Percentiles rank a stretch among this genome's conserved stretches.
Evolutionary conservation across 2,329 filamentous ascomycete genomes (phyloP).

Genomic region (Arthrobotrys sinensis): DNA sequence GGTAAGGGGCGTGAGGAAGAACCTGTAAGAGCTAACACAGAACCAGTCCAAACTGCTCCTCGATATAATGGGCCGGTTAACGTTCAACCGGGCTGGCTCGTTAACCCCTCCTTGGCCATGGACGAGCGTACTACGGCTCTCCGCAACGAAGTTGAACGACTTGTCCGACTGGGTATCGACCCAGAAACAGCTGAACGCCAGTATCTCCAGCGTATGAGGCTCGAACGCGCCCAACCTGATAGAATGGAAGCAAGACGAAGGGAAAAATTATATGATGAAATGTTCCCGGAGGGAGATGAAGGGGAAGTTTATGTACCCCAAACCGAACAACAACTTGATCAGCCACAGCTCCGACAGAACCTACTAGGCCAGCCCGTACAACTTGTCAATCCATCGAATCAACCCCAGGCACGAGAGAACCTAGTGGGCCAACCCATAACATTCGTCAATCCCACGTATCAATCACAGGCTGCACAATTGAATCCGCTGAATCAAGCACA

Average conservation of each 20-base stretch:
- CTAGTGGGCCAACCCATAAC: not conserved
- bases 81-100: constrained; percentile 27
- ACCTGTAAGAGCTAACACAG: not conserved
- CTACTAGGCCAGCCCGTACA: not conserved
- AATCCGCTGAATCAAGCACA: not conserved
- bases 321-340: not conserved
- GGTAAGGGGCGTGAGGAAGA: not conserved
- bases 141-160: not conserved
- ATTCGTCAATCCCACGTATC: not conserved
- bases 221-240: not conserved
- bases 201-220: not conserved
- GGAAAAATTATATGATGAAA: constrained; percentile 21
- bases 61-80: constrained; percentile 1
- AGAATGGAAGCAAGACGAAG: not conserved
- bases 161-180: not conserved
- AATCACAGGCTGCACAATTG: constrained; percentile 1
- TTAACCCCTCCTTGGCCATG: constrained; percentile 13
- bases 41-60: not conserved
- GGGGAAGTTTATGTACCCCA: not conserved
- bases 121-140: not conserved
- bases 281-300: constrained; percentile 12
- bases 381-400: not conserved
- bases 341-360: constrained; percentile 2
- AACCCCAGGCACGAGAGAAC: not conserved
- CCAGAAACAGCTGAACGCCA: not conserved